A percentile compares a stretch with the other conserved stretches of the same genome.
These are phyloP conservation scores for Pythium dissotocum DNA, from an alignment of 352 stramenopile genomes.

Conservation along the genomic window DNA sequence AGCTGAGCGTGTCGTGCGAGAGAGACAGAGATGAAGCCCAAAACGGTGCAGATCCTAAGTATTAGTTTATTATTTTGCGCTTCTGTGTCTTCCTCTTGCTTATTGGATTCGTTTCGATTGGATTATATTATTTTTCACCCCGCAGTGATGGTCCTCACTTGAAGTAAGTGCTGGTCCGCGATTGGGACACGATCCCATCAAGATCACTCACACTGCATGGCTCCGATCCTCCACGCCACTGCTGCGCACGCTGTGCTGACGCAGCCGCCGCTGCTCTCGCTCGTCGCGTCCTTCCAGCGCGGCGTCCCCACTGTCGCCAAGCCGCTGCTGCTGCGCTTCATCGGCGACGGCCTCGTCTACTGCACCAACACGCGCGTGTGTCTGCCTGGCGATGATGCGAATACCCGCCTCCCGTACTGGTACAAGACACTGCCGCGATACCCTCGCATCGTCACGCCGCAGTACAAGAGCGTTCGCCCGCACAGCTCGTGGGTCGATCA, in stretches of 20 bases:
- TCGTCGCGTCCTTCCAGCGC: constrained; percentile 22
- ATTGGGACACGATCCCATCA: no score
- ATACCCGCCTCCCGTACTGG: neutral
- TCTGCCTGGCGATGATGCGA: neutral
- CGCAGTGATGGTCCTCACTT: no score
- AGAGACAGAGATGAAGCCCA: neutral
- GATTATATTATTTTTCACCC: no score
- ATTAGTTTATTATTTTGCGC: constrained; percentile 36
- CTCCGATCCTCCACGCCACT: no score
- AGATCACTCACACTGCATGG: no score
- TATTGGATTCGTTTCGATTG: no score
- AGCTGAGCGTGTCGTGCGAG: neutral
- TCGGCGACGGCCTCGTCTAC: constrained; percentile 12
- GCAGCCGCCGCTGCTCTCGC: constrained; percentile 16
- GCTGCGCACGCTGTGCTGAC: constrained; percentile 8
- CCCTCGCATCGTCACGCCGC: constrained; percentile 8
- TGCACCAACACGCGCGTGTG: neutral
- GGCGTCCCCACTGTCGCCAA: constrained; percentile 2
- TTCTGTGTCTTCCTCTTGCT: neutral
- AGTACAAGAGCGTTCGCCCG: neutral
- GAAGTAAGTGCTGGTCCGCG: no score
- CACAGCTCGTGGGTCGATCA: constrained; percentile 4
- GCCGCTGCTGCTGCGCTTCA: constrained; percentile 1
- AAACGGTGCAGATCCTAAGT: constrained; percentile 26
- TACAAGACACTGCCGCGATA: neutral